Conservation (phyloP, 108 stramenopile species). For the Pseudonitzschia multiseries region DNA sequence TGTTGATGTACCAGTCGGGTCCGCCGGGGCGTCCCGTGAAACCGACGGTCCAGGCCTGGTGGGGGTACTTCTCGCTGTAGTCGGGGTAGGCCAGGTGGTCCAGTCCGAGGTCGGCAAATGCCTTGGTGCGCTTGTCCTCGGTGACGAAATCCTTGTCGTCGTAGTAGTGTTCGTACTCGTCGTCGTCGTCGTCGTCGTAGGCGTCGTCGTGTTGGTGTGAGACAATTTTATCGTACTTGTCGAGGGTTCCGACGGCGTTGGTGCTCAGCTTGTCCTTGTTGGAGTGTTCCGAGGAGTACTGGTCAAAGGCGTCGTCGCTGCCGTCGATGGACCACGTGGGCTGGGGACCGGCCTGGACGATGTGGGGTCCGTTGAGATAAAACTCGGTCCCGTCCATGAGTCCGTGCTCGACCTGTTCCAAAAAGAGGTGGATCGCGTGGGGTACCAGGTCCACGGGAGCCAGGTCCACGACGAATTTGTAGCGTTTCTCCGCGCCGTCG, state of each 20-base stretch:
- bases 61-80: conserved; percentile 68
- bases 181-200: neutral
- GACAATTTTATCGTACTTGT: conserved; percentile 1
- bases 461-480: conserved; percentile 57
- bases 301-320: conserved; percentile 4
- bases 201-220: neutral
- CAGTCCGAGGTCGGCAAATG: conserved; percentile 46
- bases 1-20: conserved; percentile 91
- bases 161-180: neutral
- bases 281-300: neutral
- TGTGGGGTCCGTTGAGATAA: conserved; percentile 79
- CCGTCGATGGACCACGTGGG: conserved; percentile 1
- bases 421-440: conserved; percentile 78
- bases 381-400: conserved; percentile 76
- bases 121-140: conserved; percentile 21
- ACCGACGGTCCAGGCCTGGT: conserved; percentile 76
- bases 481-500: conserved; percentile 23
- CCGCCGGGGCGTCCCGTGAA: conserved; percentile 89
- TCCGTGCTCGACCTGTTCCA: conserved; percentile 78
- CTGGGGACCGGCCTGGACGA: conserved; percentile 77
- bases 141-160: neutral
- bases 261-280: neutral
- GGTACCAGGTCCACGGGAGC: conserved; percentile 80
- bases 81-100: conserved; percentile 75
- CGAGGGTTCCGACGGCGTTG: neutral